Evolutionary conservation across 805 yeast genomes (phyloP), one percentile per base, ranked within the genome.

Genomic region (Vanderwaltozyma polyspora): DNA sequence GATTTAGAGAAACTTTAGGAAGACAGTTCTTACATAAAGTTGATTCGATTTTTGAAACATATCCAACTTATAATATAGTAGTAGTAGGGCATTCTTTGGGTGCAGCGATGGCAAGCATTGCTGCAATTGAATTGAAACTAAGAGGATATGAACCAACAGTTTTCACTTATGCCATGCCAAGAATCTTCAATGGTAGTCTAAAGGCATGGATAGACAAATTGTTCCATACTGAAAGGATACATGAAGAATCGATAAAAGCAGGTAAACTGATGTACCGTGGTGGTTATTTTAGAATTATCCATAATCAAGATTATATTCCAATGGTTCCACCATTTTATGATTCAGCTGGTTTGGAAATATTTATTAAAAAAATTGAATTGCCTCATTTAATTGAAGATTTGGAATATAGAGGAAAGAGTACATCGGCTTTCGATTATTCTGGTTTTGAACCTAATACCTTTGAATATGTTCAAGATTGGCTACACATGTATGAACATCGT

Each of bases 61-160:
- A 67, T 45, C 70, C 74, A 0, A 66, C 63, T 17, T 78, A 74
- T 49, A 50, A 62, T 15, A 38, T 79, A 4, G 63, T 70, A 2
- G 64, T 78, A 2, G 61, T 76, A 1, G 93, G 93, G 0, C 94
- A 83, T 55, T 82, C 91, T 0, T 55, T 82, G 28, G 87, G 86
- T 3, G 93, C 78, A 6, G 86, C 87, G 0, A 52, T 79, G 33
- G 78, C 86, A 2, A 56, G 66, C 4, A 55, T 82, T 23, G 67
- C 72, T 7, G 89, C 80, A 0, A 62, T 74, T 16, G 91, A 81
- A 45, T 62, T 77, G 31, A 57, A 67, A 36, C 46, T 72, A 14
- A 42, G 70, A 48, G 84, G 83, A 0, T 59, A 58, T 37, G 52
- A 69, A 6, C 79, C 81, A 1, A 49, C 67, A 26, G 71, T 78